Evolutionary conservation across 805 yeast species (phyloP), one percentile per base, ranked within the genome.

Genomic region (Candida endomychidarum): DNA sequence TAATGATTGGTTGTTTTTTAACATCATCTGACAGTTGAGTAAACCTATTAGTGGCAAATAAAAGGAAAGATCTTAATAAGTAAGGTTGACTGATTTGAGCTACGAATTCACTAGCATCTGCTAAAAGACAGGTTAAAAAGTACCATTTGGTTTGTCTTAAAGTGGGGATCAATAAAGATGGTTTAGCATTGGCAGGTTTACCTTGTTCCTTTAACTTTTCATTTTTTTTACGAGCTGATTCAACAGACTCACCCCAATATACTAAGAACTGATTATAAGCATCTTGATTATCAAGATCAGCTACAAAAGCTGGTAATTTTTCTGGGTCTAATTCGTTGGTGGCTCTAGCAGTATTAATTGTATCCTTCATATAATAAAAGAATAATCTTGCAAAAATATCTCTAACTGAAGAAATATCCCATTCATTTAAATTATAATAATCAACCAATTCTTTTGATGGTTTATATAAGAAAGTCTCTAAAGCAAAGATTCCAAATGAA

Each of bases 221-320:
- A 21, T 31, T 42, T 8, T 34, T 44, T 20, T 34, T 40, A 26
- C 41, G 43, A n/a, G 53, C 47, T 10, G 41, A 44, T 12, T 20
- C 37, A 5, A 50, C 42, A 8, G 53, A 50, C 11, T 28, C 26
- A 3, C 48, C 35, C 67, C 67, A 67, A 24, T 50, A 36, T 9
- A 46, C 44, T 12, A 49, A 36, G 38, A 66, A 56, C 22, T 21
- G 34, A 1, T 36, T 36, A 27, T 42, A 54, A 14, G 60, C 54
- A 12, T 36, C 46, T 18, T 51, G 52, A 36, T 46, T 42, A 19
- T 37, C 40, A 11, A 49, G 25, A 11, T 49, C 50, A 19, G 42
- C 42, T 2, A 45, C 46, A 42, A 38, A 51, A 12, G 76, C 72
- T 9, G 96, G 96, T 37, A 91, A 72, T 58, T 89, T 96, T 2